Percentiles rank a stretch among this genome's conserved stretches.
phyloP scores from a whole-genome alignment of 257 asterid species.

The Solanum corneliomulleri region DNA sequence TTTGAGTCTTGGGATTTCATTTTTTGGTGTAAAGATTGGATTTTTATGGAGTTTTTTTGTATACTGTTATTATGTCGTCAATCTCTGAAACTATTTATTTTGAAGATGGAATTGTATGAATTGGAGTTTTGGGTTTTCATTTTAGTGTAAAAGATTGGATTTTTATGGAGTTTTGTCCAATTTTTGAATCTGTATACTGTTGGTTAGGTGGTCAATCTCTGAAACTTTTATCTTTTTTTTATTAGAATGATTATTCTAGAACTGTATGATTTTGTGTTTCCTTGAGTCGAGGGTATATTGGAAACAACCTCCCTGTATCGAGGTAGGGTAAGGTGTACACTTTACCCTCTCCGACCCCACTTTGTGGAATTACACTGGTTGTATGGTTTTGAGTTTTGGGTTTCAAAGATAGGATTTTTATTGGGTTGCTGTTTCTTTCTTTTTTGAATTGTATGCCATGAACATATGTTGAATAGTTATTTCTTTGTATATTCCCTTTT shows the following conservation, averaged over 20 bases:
- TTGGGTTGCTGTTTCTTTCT: not conserved
- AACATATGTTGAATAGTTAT: not conserved
- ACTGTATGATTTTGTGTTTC: not conserved
- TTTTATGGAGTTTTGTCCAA: not conserved
- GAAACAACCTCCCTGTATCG: not conserved
- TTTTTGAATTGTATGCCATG: not conserved
- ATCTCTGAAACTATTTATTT: not conserved
- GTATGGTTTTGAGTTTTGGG: not conserved
- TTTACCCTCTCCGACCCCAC: not conserved
- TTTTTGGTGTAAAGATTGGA: not conserved
- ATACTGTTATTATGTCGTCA: not conserved
- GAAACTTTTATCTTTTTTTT: not conserved
- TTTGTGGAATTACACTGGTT: not conserved
- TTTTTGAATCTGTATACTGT: not conserved
- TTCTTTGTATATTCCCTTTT: not conserved
- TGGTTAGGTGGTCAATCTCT: not conserved
- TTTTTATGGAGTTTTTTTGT: not conserved
- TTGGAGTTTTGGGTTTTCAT: not conserved
- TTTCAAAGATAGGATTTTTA: constrained; percentile 1
- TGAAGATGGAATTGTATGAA: not conserved
- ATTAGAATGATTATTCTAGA: not conserved
- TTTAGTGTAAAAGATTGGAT: not conserved
- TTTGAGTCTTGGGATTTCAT: not conserved
- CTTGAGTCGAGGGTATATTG: not conserved
- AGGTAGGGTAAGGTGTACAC: not conserved